Conservation (phyloP, 306 rosid species). For the Begonia masoniana region DNA sequence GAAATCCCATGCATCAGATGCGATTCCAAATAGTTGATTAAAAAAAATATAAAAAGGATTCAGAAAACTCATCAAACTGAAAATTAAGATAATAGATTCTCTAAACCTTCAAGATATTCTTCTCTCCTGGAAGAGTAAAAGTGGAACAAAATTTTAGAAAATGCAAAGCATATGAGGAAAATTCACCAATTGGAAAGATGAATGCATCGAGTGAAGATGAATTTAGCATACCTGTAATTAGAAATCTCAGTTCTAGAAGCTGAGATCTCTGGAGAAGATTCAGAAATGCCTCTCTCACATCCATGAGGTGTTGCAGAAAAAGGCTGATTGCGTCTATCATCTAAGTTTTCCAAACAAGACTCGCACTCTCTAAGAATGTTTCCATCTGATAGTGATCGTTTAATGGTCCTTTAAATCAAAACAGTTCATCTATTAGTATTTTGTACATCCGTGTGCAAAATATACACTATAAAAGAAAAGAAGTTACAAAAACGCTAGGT, state of each 20-base stretch:
- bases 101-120: not conserved
- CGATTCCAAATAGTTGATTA: too few relatives aligned
- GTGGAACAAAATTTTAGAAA: not conserved
- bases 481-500: too few relatives aligned
- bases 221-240: conserved; percentile 49
- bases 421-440: not conserved
- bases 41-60: too few relatives aligned
- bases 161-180: conserved; percentile 3
- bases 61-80: too few relatives aligned
- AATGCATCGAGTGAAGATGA: conserved; percentile 7
- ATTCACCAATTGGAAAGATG: not conserved
- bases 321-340: conserved; percentile 23
- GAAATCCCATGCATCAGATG: too few relatives aligned
- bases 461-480: too few relatives aligned
- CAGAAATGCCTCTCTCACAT: conserved; percentile 23
- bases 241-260: conserved; percentile 39
- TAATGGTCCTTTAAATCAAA: conserved; percentile 39
- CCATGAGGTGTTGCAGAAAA: conserved; percentile 27
- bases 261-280: conserved; percentile 36
- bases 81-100: too few relatives aligned
- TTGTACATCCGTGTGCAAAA: too few relatives aligned
- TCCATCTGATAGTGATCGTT: conserved; percentile 86
- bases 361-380: conserved; percentile 45
- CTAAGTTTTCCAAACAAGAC: conserved; percentile 20
- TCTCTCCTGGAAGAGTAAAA: not conserved